These are phyloP conservation scores for Botrytis fragariae DNA, from an alignment of 2,329 filamentous ascomycete species.

Conservation along the genomic window DNA sequence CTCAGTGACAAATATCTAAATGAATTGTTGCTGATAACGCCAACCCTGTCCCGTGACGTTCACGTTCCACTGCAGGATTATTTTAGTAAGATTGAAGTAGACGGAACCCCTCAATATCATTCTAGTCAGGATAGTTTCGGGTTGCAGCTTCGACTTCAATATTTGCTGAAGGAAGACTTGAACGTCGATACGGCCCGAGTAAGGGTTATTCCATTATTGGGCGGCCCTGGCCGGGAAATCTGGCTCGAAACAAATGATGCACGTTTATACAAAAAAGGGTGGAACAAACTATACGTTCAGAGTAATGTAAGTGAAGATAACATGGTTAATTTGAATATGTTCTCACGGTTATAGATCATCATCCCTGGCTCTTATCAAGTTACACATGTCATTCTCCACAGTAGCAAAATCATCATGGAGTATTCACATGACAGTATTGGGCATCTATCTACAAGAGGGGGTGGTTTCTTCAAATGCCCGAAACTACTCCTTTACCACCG, in stretches of 20 bases:
- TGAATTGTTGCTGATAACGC: constrained; percentile 35
- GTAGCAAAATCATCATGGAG: constrained; percentile 62
- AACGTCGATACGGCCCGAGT: constrained; percentile 63
- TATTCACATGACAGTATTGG: constrained; percentile 57
- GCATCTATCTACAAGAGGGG: constrained; percentile 22
- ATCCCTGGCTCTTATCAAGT: constrained; percentile 73
- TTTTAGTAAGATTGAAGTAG: constrained; percentile 67
- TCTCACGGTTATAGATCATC: constrained; percentile 50
- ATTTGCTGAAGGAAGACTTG: constrained; percentile 70
- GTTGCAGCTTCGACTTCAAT: constrained; percentile 64
- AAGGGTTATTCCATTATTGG: constrained; percentile 55
- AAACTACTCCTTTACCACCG: constrained; percentile 73
- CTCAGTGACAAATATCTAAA: constrained; percentile 36
- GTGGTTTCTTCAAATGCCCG: constrained; percentile 55
- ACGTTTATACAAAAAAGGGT: constrained; percentile 48
- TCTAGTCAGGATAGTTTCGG: constrained; percentile 72
- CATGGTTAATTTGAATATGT: not conserved
- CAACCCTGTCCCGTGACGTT: constrained; percentile 55
- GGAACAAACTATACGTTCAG: constrained; percentile 45
- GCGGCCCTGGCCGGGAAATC: constrained; percentile 63
- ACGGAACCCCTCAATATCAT: constrained; percentile 67
- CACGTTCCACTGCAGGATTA: constrained; percentile 69
- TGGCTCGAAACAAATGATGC: constrained; percentile 52
- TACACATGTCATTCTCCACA: constrained; percentile 65
- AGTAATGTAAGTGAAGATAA: constrained; percentile 43